Evolutionary conservation across 768 basidiomycete genomes (phyloP).

Genomic region (Sporobolomyces phaffii): DNA sequence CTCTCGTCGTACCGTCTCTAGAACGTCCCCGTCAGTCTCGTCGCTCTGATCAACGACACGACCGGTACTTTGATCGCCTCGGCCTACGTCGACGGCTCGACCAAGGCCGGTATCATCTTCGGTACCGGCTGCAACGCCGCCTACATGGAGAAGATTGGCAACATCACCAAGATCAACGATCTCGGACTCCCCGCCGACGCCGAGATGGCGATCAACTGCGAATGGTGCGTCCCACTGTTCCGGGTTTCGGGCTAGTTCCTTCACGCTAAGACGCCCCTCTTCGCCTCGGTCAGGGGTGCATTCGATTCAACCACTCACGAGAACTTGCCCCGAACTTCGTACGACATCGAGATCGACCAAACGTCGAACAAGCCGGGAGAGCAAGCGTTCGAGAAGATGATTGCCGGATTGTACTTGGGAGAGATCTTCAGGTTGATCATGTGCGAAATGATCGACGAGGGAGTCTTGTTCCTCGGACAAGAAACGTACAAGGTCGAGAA

Average conservation of each 20-base stretch:
- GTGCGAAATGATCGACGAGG: conserved; percentile 71
- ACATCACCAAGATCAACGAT: conserved; percentile 72
- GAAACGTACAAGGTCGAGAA: conserved; percentile 97
- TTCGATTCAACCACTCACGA: conserved; percentile 95
- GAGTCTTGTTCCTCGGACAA: conserved; percentile 94
- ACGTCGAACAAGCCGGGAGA: conserved; percentile 93
- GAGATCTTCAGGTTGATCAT: conserved; percentile 93
- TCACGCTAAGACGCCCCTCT: not conserved
- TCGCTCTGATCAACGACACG: conserved; percentile 92
- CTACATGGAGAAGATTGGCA: conserved; percentile 72
- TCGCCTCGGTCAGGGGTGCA: conserved; percentile 62
- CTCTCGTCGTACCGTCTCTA: too few relatives aligned
- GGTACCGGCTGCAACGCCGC: conserved; percentile 98
- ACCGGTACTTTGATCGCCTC: conserved; percentile 97
- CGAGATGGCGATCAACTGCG: conserved; percentile 89
- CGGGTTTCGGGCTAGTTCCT: not conserved
- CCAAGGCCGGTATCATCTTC: conserved; percentile 92
- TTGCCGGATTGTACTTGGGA: conserved; percentile 54
- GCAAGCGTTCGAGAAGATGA: conserved; percentile 69
- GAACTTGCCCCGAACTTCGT: conserved; percentile 89
- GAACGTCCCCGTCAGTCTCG: conserved; percentile 75
- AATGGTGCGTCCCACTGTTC: conserved; percentile 54
- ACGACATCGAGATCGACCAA: conserved; percentile 85
- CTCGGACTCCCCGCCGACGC: conserved; percentile 51
- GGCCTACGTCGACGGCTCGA: conserved; percentile 82